phyloP scores from a whole-genome alignment of 2,329 filamentous ascomycete genomes.

The Akanthomyces uredinophilus region DNA sequence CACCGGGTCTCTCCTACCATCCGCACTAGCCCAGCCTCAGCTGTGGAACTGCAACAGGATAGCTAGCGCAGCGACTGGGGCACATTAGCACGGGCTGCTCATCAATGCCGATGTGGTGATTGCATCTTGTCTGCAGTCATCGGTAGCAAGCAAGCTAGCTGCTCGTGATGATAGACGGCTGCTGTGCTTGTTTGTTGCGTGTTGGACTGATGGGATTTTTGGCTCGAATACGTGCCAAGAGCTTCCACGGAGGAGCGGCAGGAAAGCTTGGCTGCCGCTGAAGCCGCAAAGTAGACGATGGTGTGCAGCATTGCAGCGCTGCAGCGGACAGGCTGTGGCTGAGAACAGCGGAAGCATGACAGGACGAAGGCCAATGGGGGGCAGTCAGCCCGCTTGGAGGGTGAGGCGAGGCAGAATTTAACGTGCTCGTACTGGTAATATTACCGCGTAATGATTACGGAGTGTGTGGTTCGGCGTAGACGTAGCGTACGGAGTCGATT shows the following conservation, averaged over 20 bases:
- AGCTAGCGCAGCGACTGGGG: slow-evolving; percentile 1
- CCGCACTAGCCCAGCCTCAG: slow-evolving; percentile 3
- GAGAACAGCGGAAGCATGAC: not conserved
- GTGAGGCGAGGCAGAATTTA: not conserved
- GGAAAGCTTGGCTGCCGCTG: too few relatives aligned
- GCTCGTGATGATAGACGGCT: too few relatives aligned
- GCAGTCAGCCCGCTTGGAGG: not conserved
- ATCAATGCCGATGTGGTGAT: not conserved
- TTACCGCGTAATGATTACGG: not conserved
- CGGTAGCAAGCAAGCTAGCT: not conserved
- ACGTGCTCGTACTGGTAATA: not conserved
- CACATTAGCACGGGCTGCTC: not conserved
- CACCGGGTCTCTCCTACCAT: not conserved
- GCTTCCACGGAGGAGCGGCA: not conserved
- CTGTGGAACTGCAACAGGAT: slow-evolving; percentile 3
- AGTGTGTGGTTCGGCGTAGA: not conserved
- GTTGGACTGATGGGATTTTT: not conserved
- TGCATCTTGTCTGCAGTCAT: not conserved
- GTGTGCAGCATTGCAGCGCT: not conserved
- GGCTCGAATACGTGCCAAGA: not conserved
- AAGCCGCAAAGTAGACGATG: not conserved
- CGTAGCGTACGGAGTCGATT: not conserved
- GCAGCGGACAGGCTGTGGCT: not conserved
- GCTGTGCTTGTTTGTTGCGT: not conserved
- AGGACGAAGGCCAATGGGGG: not conserved